Evolutionary conservation across 768 basidiomycete species (phyloP), one percentile per base, ranked within the genome.

Genomic region (Macrolepiota albuminosa): DNA sequence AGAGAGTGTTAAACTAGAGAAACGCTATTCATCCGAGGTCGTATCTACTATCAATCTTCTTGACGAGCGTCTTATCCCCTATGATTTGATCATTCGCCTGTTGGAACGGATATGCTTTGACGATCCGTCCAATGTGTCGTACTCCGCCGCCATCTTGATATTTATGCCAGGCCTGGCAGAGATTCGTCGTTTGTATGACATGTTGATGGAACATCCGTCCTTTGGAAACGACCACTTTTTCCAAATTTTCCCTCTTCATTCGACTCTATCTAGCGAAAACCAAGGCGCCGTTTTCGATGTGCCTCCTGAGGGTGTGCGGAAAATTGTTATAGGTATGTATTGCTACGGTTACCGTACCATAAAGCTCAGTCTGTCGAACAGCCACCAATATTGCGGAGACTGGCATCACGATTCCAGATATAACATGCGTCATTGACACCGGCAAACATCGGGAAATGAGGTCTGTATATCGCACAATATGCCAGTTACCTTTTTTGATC

Each of bases 381-480:
- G 91, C 91, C 3, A 93, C 93, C 37, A 93, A 96, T 68, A 93
- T 95, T 65, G 91, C 93, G 16, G 96, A 99, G 73, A 99, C 96
- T 14, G 96, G 96, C 66, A 92, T 99, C 57, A 99, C 97, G 1
- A 99, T 99, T 57, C 96, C 96, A 6, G 97, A 99, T 66, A 91
- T 97, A 60, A 96, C 95, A 9, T 95, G 93, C 64, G 96, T 98
- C 26, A 93, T 98, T 61, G 96, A 99, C 68, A 84, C 87, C 0
- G 95, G 95, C 51, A 94, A 91, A 67, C 94, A 97, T 70, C 82
- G 93, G 64, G 95, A 97, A 76, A 97, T 97, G 89, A 85, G 89
- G 88, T 89, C 59, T 88, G 88, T 89, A 59, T 53, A 66, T 66
- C n/a, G 47, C 33, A 24, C 14, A 40, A 36, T 16, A 31, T 56